These are phyloP conservation scores for Serpula lacrymans DNA, from an alignment of 768 basidiomycete species.

Conservation along the genomic window DNA sequence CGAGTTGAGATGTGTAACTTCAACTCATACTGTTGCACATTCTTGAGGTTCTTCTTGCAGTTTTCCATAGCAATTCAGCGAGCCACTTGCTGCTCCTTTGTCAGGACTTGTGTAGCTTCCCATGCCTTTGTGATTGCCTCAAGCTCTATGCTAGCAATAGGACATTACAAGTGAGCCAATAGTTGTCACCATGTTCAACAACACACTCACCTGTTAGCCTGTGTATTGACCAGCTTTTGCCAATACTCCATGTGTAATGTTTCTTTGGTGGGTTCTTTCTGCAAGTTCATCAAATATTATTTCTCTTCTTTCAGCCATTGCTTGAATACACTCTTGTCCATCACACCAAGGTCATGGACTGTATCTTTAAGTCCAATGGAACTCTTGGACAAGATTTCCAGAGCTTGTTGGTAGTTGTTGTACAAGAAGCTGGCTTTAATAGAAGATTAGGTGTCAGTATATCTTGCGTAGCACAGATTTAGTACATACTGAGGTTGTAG, in stretches of 20 bases:
- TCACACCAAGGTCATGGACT: slow-evolving; percentile 7
- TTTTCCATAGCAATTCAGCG: slow-evolving; percentile 7
- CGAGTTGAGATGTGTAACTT: slow-evolving; percentile 13
- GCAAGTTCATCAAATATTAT: slow-evolving; percentile 2
- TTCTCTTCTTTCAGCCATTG: slow-evolving; percentile 9
- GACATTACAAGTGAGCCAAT: no score
- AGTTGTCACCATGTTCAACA: no score
- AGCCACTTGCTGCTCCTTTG: no score
- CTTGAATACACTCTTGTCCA: slow-evolving; percentile 1
- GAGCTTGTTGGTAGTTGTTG: slow-evolving; percentile 26
- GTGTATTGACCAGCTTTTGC: slow-evolving; percentile 5
- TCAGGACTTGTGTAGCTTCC: no score
- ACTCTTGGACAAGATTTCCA: slow-evolving; percentile 12
- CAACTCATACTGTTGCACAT: slow-evolving; percentile 15
- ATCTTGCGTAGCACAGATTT: no score
- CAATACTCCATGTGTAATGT: slow-evolving; percentile 14
- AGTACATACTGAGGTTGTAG: slow-evolving; percentile 1
- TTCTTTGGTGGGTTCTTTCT: slow-evolving; percentile 6
- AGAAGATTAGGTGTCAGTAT: no score
- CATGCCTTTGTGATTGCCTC: no score
- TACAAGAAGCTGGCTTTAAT: slow-evolving; percentile 9
- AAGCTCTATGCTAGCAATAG: no score
- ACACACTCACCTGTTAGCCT: slow-evolving; percentile 2
- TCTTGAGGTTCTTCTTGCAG: slow-evolving; percentile 7
- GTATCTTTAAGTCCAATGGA: no score